These are phyloP conservation scores for Celoporthe dispersa DNA, from an alignment of 2,329 filamentous ascomycete genomes.

Conservation along the genomic window DNA sequence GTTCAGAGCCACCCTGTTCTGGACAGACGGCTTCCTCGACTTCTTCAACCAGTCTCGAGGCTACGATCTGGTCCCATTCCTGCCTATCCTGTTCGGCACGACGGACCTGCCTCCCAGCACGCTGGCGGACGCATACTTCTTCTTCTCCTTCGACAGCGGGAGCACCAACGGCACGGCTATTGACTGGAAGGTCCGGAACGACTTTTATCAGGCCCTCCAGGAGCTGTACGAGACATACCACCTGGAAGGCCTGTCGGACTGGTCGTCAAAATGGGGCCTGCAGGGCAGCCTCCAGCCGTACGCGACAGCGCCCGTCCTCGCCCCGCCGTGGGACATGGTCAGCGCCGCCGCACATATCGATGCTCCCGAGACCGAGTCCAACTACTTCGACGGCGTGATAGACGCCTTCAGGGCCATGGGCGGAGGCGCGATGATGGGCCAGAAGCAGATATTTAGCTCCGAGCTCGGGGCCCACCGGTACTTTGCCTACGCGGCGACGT, in stretches of 20 bases:
- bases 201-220: slow-evolving; percentile 21
- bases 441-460: slow-evolving; percentile 21
- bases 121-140: slow-evolving; percentile 14
- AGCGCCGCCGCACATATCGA: slow-evolving; percentile 22
- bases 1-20: slow-evolving; percentile 20
- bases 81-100: slow-evolving; percentile 22
- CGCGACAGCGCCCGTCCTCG: slow-evolving; percentile 18
- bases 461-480: slow-evolving; percentile 19
- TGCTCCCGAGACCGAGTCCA: slow-evolving; percentile 24
- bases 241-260: slow-evolving; percentile 11
- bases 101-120: slow-evolving; percentile 18
- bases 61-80: slow-evolving; percentile 13
- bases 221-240: slow-evolving; percentile 22
- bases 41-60: slow-evolving; percentile 22
- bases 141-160: slow-evolving; percentile 13
- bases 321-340: slow-evolving; percentile 23
- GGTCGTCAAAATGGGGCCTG: slow-evolving; percentile 19
- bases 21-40: slow-evolving; percentile 18
- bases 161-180: not conserved
- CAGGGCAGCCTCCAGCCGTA: slow-evolving; percentile 21
- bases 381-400: slow-evolving; percentile 23
- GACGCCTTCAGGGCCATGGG: slow-evolving; percentile 22
- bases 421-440: slow-evolving; percentile 19
- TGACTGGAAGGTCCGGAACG: slow-evolving; percentile 23
- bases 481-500: slow-evolving; percentile 16